Evolutionary conservation across 208 protist genomes (phyloP).

Genomic region (Wallacemonas rigidus): DNA sequence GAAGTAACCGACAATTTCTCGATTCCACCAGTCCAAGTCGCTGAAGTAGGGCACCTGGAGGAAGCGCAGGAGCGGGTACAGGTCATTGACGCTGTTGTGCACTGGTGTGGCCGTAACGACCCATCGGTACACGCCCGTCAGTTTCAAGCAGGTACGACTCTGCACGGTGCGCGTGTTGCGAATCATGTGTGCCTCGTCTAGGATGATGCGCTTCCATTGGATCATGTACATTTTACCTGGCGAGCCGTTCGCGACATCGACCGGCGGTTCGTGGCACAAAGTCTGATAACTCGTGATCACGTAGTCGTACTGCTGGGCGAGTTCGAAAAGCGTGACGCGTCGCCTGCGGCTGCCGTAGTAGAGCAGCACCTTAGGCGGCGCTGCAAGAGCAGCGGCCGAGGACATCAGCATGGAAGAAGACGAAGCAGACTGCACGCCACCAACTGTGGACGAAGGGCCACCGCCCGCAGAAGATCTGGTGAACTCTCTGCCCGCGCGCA

Average conservation of each 20-base stretch:
- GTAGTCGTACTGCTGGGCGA: slow-evolving; percentile 83
- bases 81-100: slow-evolving; percentile 73
- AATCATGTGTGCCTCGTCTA: slow-evolving; percentile 92
- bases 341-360: slow-evolving; percentile 69
- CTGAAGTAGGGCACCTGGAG: slow-evolving; percentile 71
- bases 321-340: slow-evolving; percentile 40
- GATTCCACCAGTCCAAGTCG: slow-evolving; percentile 64
- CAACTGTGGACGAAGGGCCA: background rate
- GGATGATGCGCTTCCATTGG: slow-evolving; percentile 84
- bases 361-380: slow-evolving; percentile 57
- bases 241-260: slow-evolving; percentile 16
- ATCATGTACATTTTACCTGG: slow-evolving; percentile 72
- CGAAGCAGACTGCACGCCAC: background rate
- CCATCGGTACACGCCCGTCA: slow-evolving; percentile 56
- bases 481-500: background rate
- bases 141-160: slow-evolving; percentile 45
- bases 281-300: slow-evolving; percentile 78
- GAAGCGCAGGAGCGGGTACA: slow-evolving; percentile 69
- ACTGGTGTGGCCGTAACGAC: slow-evolving; percentile 64
- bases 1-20: slow-evolving; percentile 58
- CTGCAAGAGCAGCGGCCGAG: background rate
- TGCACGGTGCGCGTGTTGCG: slow-evolving; percentile 64
- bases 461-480: background rate
- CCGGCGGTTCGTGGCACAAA: slow-evolving; percentile 38
- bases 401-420: background rate